Conservation (phyloP, 192 early-diverging fungal species). For the Coemansia sp. region DNA sequence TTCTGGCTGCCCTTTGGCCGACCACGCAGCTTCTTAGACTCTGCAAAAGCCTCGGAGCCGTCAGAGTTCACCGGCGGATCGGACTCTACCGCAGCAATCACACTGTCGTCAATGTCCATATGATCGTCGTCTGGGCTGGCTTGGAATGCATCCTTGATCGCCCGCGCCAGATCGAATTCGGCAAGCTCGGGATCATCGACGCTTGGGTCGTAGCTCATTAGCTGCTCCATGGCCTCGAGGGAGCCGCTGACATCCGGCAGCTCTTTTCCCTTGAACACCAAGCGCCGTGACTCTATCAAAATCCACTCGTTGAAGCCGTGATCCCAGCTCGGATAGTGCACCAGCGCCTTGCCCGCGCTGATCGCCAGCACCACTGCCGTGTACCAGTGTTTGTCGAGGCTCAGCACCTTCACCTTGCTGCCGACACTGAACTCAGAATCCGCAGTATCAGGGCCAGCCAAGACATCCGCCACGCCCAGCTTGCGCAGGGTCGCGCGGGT, state of each 20-base stretch:
- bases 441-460: constrained; percentile 5
- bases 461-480: constrained; percentile 18
- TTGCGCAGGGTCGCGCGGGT: constrained; percentile 48
- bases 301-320: constrained; percentile 49
- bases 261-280: constrained; percentile 18
- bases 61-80: neutral
- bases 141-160: constrained; percentile 2
- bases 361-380: constrained; percentile 23
- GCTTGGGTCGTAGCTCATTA: neutral
- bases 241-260: constrained; percentile 2
- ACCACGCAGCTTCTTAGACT: constrained; percentile 5
- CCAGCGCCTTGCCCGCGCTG: constrained; percentile 22
- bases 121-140: neutral
- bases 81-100: neutral
- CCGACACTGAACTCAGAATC: constrained; percentile 20
- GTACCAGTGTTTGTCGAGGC: constrained; percentile 42
- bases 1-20: constrained; percentile 27
- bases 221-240: constrained; percentile 6
- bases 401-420: constrained; percentile 19
- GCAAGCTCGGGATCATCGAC: constrained; percentile 2
- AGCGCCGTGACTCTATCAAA: constrained; percentile 24
- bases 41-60: neutral
- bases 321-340: constrained; percentile 41
- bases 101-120: neutral
- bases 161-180: constrained; percentile 14